Percentiles rank a stretch among this genome's conserved stretches.
Conservation (phyloP, 371 early-diverging fungal species). For the Mucor racemosus region DNA sequence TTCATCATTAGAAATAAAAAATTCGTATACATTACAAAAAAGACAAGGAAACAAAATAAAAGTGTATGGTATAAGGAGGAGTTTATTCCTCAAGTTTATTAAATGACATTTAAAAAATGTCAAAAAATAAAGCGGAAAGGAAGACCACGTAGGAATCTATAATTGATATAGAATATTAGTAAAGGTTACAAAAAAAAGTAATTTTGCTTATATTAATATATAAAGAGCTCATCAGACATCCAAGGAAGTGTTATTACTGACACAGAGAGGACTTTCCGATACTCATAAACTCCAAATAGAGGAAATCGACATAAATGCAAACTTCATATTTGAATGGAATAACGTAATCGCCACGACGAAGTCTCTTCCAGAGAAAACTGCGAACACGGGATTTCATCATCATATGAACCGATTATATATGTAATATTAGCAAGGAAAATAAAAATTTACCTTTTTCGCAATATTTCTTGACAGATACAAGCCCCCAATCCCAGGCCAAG, state of each 20-base stretch:
- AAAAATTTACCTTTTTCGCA: background rate
- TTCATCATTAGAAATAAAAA: slow-evolving; percentile 29
- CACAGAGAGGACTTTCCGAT: slow-evolving; percentile 33
- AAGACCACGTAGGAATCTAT: background rate
- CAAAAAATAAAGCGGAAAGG: slow-evolving; percentile 1
- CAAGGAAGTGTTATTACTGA: slow-evolving; percentile 44
- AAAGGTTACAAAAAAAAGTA: background rate
- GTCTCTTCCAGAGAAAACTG: slow-evolving; percentile 43
- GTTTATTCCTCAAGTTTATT: background rate
- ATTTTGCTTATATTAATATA: background rate
- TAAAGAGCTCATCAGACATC: slow-evolving; percentile 36
- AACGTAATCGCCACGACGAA: slow-evolving; percentile 29
- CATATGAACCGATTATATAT: slow-evolving; percentile 22
- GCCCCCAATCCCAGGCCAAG: background rate
- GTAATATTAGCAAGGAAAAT: background rate
- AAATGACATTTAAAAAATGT: slow-evolving; percentile 2
- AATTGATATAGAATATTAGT: slow-evolving; percentile 6
- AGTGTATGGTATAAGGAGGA: slow-evolving; percentile 1
- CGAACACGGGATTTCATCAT: slow-evolving; percentile 49
- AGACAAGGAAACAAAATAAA: slow-evolving; percentile 7
- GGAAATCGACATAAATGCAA: background rate
- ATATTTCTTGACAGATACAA: background rate
- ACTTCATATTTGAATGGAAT: background rate
- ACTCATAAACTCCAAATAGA: slow-evolving; percentile 1
- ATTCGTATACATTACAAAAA: slow-evolving; percentile 15